Percentiles rank a stretch among this genome's conserved stretches.
Conservation (phyloP, 257 asterid genomes). For the Solanum chiquidenum region DNA sequence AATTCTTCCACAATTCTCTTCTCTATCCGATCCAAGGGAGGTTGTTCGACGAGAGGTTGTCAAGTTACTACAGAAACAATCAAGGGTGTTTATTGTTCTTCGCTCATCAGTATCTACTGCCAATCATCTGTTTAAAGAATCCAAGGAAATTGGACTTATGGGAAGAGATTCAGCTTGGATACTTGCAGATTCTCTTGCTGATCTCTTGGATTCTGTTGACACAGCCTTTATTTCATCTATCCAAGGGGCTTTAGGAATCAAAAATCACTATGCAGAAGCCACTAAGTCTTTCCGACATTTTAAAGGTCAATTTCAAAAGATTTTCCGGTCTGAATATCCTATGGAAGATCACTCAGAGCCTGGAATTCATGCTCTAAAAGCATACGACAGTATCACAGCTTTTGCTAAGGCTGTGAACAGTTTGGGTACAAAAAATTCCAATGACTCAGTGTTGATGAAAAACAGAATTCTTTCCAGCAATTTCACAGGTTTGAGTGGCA, state of each 20-base stretch:
- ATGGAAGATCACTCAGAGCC: constrained; percentile 18
- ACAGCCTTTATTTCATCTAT: constrained; percentile 7
- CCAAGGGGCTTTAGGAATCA: constrained; percentile 36
- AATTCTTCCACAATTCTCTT: constrained; percentile 20
- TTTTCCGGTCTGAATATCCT: constrained; percentile 12
- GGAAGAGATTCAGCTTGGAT: constrained; percentile 41
- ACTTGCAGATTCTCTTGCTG: constrained; percentile 19
- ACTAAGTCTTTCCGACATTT: constrained; percentile 7
- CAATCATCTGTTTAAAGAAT: constrained; percentile 17
- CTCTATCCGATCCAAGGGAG: constrained; percentile 12
- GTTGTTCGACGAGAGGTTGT: constrained; percentile 8
- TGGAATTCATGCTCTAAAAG: constrained; percentile 28
- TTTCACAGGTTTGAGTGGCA: constrained; percentile 31
- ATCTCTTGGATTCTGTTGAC: constrained; percentile 25
- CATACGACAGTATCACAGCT: constrained; percentile 29
- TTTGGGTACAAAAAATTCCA: background rate
- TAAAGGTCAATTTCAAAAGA: constrained; percentile 9
- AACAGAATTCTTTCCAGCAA: constrained; percentile 9
- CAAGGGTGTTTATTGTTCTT: constrained; percentile 34
- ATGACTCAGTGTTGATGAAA: constrained; percentile 7
- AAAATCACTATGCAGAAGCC: constrained; percentile 9
- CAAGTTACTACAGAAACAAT: constrained; percentile 17
- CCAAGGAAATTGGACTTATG: constrained; percentile 21
- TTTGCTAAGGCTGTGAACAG: constrained; percentile 2
- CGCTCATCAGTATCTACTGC: constrained; percentile 21